phyloP scores from a whole-genome alignment of 139 green algal species.

The Tetradesmus obliquus region DNA sequence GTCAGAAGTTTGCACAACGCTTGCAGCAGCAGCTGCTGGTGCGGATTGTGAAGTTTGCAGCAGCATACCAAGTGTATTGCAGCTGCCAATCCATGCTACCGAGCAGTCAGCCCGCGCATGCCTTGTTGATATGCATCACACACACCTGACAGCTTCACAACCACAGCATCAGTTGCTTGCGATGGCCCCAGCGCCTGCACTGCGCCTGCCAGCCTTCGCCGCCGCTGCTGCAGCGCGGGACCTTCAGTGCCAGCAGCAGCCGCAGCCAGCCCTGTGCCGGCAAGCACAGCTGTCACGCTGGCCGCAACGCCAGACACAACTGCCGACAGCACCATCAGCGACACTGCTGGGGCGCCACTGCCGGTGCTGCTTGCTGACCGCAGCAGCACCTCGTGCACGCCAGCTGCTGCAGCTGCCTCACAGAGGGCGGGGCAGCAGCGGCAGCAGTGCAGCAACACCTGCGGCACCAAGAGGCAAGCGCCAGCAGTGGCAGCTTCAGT shows the following conservation, averaged over 20 bases:
- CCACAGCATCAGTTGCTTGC: constrained; percentile 51
- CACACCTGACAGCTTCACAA: constrained; percentile 54
- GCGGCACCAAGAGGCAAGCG: constrained; percentile 8
- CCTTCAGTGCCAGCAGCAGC: background rate
- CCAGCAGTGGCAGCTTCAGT: background rate
- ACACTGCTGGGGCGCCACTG: constrained; percentile 44
- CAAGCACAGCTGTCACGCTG: background rate
- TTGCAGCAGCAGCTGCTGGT: background rate
- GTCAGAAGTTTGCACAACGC: background rate
- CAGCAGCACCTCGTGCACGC: constrained; percentile 57
- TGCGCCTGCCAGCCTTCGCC: constrained; percentile 38
- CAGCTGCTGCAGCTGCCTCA: constrained; percentile 54
- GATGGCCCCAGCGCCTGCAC: constrained; percentile 43
- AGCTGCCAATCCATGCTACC: background rate
- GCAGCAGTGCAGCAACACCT: constrained; percentile 59
- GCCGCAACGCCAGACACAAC: constrained; percentile 51
- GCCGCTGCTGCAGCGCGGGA: constrained; percentile 18
- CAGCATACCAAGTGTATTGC: background rate
- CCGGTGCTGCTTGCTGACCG: background rate
- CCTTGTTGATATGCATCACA: background rate
- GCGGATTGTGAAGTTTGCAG: background rate
- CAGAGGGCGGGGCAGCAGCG: constrained; percentile 54
- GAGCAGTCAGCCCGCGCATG: too few species aligned
- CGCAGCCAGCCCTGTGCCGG: background rate
- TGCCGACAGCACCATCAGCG: constrained; percentile 64